Base-by-base conservation (phyloP, 129 eudicot genomes). In the Pulicaria dysenterica region DNA sequence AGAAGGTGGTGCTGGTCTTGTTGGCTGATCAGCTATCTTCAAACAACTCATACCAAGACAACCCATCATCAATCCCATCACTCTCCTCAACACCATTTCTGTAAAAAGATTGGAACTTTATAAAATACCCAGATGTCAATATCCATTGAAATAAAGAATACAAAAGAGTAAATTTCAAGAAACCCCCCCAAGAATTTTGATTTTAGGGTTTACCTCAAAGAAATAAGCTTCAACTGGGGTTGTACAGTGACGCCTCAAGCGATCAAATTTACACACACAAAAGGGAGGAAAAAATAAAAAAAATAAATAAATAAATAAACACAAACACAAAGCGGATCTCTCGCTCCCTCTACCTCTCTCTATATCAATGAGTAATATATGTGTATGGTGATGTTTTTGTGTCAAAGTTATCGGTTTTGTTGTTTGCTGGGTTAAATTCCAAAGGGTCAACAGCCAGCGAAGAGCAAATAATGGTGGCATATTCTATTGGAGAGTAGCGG, bases 41-140 rank as follows among this genome's bases (percentile, higher is more conserved):
- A 80, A 48, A 62, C 84, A 67, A 36, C 80, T 64, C 48, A 80
- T 74, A 74, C 85, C 85, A 17, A 90, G 73, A 87, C 96, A 90
- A 24, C 93, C 85, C 96, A 85, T 85, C 84, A 90, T 73, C 75
- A 78, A 15, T 5, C 68, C 77, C 69, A 83, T 74, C 19, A 90
- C 56, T 47, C 59, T 89, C 64, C 34, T 79, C 58, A 86, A 82
- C n/a, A 80, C 84, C 96, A 89, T 89, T 72, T 69, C 79, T 80
- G 24, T 10, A 58, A 39, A 79, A 74, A 76, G 73, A 74, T 62
- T 72, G 49, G 42, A 70, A 42, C 82, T 77, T 77, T 77, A 77
- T 77, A 61, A 48, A 61, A 39, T 50, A 77, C 68, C 67, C 63
- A 59, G 31, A 53, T 69, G 81, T 69, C 70, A 24, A 50, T 49